Conservation (phyloP, 176 grass and related monocot species). For the Bothriochloa decipiens region DNA sequence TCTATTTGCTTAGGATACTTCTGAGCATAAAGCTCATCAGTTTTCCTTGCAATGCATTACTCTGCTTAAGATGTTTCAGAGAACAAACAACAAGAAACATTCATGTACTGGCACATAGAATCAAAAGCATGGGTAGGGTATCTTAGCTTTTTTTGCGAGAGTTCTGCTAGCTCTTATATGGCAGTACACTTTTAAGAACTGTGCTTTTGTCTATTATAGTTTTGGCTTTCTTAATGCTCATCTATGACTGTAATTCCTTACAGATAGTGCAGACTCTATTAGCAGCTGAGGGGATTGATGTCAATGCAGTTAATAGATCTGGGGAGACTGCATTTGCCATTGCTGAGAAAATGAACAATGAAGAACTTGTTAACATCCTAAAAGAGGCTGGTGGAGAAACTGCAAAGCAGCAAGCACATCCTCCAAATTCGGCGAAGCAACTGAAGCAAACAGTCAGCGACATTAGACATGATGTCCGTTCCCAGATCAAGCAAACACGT, state of each 20-base stretch:
- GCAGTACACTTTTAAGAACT: neutral
- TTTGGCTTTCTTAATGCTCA: conserved; percentile 27
- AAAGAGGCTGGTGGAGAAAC: conserved; percentile 60
- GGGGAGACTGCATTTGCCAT: conserved; percentile 78
- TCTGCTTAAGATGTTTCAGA: neutral
- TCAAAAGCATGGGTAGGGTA: neutral
- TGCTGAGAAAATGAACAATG: conserved; percentile 67
- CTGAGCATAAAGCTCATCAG: neutral
- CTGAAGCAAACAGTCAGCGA: conserved; percentile 93
- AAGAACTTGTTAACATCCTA: conserved; percentile 72
- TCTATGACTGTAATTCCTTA: conserved; percentile 37
- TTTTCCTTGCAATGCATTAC: neutral
- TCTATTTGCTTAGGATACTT: conserved; percentile 13
- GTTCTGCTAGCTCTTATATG: neutral
- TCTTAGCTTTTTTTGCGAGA: neutral
- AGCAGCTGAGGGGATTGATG: conserved; percentile 62
- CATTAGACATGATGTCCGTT: conserved; percentile 84
- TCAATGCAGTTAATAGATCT: conserved; percentile 72
- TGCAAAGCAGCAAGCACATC: conserved; percentile 61
- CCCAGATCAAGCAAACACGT: conserved; percentile 76
- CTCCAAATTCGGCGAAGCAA: conserved; percentile 73
- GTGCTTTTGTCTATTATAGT: neutral
- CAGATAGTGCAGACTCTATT: conserved; percentile 73
- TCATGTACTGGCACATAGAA: neutral
- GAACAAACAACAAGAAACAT: neutral